Evolutionary conservation across 768 basidiomycete genomes (phyloP).

Genomic region (Phanerochaete carnosa): DNA sequence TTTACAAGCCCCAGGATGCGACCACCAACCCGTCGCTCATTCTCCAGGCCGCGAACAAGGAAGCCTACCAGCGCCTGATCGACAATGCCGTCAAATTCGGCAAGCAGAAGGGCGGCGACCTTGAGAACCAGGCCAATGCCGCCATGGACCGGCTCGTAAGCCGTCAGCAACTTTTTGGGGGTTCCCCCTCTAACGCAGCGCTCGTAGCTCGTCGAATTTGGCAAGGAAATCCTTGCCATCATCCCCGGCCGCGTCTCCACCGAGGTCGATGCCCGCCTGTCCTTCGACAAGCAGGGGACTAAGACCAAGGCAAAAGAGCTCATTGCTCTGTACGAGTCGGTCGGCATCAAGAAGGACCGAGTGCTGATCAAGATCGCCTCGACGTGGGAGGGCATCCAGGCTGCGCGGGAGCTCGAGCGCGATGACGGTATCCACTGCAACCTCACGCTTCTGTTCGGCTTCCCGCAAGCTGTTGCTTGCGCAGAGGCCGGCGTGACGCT

Average conservation of each 20-base stretch:
- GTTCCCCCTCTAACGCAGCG: neutral
- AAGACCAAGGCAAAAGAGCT: slow-evolving; percentile 89
- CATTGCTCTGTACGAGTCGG: slow-evolving; percentile 91
- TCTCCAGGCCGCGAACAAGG: slow-evolving; percentile 88
- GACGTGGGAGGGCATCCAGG: slow-evolving; percentile 99
- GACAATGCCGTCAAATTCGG: slow-evolving; percentile 69
- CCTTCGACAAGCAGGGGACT: slow-evolving; percentile 92
- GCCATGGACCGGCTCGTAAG: slow-evolving; percentile 88
- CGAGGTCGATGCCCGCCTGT: slow-evolving; percentile 96
- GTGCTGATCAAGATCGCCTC: slow-evolving; percentile 99
- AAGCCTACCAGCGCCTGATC: slow-evolving; percentile 80
- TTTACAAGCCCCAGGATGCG: slow-evolving; percentile 97
- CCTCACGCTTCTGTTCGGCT: slow-evolving; percentile 97
- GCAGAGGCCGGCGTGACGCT: slow-evolving; percentile 98
- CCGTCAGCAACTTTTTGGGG: slow-evolving; percentile 10
- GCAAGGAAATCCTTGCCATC: slow-evolving; percentile 90
- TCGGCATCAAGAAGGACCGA: slow-evolving; percentile 92
- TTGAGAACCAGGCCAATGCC: slow-evolving; percentile 71
- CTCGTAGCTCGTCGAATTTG: slow-evolving; percentile 90
- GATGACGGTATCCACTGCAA: slow-evolving; percentile 98
- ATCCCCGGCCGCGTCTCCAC: slow-evolving; percentile 99
- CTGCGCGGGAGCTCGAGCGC: slow-evolving; percentile 90
- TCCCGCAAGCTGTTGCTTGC: slow-evolving; percentile 97
- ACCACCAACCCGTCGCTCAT: slow-evolving; percentile 98
- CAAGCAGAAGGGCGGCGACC: slow-evolving; percentile 76